Base-by-base conservation (phyloP, 2,329 filamentous ascomycete genomes). In the Pestalotiopsis fici region DNA sequence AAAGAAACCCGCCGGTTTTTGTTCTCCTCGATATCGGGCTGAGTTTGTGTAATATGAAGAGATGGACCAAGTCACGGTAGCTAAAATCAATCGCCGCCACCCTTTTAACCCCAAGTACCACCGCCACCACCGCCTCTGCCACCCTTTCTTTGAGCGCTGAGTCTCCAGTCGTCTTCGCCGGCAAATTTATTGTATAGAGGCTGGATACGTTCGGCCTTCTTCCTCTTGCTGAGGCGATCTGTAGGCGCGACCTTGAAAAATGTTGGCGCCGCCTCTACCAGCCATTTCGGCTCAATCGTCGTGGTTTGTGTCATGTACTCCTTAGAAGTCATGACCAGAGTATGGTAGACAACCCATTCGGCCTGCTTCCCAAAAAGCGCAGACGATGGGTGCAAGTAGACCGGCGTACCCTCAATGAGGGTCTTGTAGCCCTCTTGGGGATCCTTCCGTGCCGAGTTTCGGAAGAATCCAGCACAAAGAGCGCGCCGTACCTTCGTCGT, bases 281-380 rank as follows among this genome's bases (percentile, higher is more conserved):
- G 87, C 90, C 90, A 92, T 76, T 97, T 97, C 9, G 96, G 95
- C 81, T 99, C 96, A 74, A 99, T 98, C 3, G 88, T 88, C 3
- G 94, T 97, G 15, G 94, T 96, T 77, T 89, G 93, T 76, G 97
- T 95, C 96, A 99, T 98, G 80, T 98, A 99, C 82, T 99, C 96
- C 82, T 97, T 95, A 27, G 93, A 97, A 27, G 96, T 99, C 74
- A 98, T 86, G 7, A 98, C 93, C 23, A 99, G 85, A 65, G 90
- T 91, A 76, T 98, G 91, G 78, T 97, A 99, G 66, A 99, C 93
- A 39, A 98, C 96, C 86, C 97, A 97, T 81, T 99, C 96, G 0
- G 95, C 92, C 68, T 95, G 93, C 81, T 98, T 98, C 64, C 96
- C 96, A 75, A 98, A 99, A 15, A 99, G 83, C 11, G 95, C 93